Conservation (phyloP, 768 basidiomycete genomes). For the Tubosaeta sp. region DNA sequence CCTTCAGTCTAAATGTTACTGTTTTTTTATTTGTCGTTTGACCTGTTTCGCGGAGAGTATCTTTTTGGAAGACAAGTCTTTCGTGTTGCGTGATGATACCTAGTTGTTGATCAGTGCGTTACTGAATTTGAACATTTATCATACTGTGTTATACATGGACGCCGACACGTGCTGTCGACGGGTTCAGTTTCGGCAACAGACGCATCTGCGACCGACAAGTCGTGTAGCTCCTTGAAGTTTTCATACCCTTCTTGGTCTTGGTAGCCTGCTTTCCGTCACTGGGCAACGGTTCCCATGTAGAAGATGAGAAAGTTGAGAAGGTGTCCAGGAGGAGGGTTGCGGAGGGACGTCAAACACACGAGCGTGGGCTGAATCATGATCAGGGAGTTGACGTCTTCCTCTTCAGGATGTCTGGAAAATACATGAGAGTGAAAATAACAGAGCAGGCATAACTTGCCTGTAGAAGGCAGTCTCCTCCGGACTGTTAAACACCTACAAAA, state of each 20-base stretch:
- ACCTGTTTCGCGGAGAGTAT: too few species aligned
- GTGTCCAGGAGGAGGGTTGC: slow-evolving; percentile 93
- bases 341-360: slow-evolving; percentile 92
- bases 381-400: slow-evolving; percentile 96
- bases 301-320: slow-evolving; percentile 99
- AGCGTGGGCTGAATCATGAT: slow-evolving; percentile 99
- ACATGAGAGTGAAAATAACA: slow-evolving; percentile 1
- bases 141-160: slow-evolving; percentile 89
- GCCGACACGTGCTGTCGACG: slow-evolving; percentile 96
- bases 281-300: slow-evolving; percentile 95
- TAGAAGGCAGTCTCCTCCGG: slow-evolving; percentile 99
- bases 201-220: slow-evolving; percentile 83
- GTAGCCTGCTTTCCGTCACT: slow-evolving; percentile 98
- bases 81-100: too few species aligned
- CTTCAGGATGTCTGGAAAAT: slow-evolving; percentile 82
- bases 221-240: slow-evolving; percentile 93
- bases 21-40: too few species aligned
- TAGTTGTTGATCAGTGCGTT: too few species aligned
- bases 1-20: too few species aligned
- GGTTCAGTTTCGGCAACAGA: slow-evolving; percentile 92
- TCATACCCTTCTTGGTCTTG: slow-evolving; percentile 99
- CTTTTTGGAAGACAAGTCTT: too few species aligned
- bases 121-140: too few species aligned
- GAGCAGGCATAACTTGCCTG: slow-evolving; percentile 47
- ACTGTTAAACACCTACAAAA: slow-evolving; percentile 99